Conservation (phyloP, 768 basidiomycete species). For the Agrocybe praecox region DNA sequence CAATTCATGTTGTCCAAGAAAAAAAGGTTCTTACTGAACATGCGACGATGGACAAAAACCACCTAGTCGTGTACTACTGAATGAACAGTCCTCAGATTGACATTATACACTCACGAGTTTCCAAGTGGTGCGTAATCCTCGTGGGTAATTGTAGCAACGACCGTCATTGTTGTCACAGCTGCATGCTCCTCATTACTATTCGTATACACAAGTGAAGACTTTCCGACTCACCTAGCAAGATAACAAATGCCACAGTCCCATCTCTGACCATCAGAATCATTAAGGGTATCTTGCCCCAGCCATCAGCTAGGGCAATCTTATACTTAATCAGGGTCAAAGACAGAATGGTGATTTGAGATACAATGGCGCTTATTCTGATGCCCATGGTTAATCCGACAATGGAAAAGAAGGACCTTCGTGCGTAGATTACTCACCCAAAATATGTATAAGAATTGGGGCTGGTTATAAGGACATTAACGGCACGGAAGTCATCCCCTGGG, state of each 20-base stretch:
- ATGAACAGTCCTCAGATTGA: neutral
- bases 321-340: slow-evolving; percentile 33
- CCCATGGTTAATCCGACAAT: neutral
- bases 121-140: slow-evolving; percentile 24
- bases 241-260: slow-evolving; percentile 33
- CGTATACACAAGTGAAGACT: neutral
- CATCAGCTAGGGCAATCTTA: slow-evolving; percentile 22
- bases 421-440: slow-evolving; percentile 24
- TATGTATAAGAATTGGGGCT: slow-evolving; percentile 24
- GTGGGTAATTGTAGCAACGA: slow-evolving; percentile 19
- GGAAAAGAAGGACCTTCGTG: too few relatives aligned
- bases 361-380: slow-evolving; percentile 22
- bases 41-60: slow-evolving; percentile 30
- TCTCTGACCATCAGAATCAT: slow-evolving; percentile 38
- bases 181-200: neutral
- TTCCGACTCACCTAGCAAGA: slow-evolving; percentile 31
- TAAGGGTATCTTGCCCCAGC: slow-evolving; percentile 36
- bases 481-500: slow-evolving; percentile 17
- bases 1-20: neutral
- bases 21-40: slow-evolving; percentile 24
- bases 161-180: slow-evolving; percentile 24
- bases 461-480: slow-evolving; percentile 18
- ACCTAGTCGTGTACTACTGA: slow-evolving; percentile 13
- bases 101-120: slow-evolving; percentile 22
- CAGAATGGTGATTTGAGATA: slow-evolving; percentile 35